phyloP scores from a whole-genome alignment of 2,329 filamentous ascomycete genomes.

The Fusarium sublunatum region DNA sequence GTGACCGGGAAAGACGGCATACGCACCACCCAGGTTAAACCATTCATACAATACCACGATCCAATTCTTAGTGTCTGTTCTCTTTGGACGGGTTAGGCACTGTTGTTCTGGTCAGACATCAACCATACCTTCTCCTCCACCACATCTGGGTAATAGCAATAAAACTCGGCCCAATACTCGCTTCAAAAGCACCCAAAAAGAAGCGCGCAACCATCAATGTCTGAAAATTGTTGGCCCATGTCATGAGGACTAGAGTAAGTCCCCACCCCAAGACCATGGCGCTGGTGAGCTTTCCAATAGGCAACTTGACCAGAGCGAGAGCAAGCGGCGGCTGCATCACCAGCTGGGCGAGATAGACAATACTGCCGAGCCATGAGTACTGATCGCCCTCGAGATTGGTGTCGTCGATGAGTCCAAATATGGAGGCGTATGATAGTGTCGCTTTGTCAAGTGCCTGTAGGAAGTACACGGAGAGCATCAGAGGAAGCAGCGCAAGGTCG shows the following conservation, averaged over 20 bases:
- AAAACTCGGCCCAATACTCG: constrained; percentile 60
- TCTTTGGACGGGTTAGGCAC: constrained; percentile 36
- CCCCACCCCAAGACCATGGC: constrained; percentile 68
- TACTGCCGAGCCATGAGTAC: constrained; percentile 70
- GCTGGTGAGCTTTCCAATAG: constrained; percentile 70
- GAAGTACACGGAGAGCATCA: constrained; percentile 70
- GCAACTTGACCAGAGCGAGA: constrained; percentile 68
- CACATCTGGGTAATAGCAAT: constrained; percentile 70
- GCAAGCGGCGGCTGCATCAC: constrained; percentile 68
- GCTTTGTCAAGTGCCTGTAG: constrained; percentile 73
- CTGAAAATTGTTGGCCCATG: constrained; percentile 61
- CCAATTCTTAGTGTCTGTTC: constrained; percentile 69
- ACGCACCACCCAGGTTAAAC: constrained; percentile 64
- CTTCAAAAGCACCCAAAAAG: constrained; percentile 69
- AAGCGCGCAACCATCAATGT: constrained; percentile 64
- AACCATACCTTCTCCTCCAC: constrained; percentile 62
- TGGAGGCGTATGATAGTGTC: constrained; percentile 69
- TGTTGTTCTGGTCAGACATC: neutral
- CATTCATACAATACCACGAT: constrained; percentile 71
- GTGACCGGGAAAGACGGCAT: neutral
- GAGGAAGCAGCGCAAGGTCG: constrained; percentile 55
- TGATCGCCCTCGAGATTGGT: constrained; percentile 66
- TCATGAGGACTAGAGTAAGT: constrained; percentile 61
- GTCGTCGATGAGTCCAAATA: constrained; percentile 71
- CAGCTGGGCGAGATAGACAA: constrained; percentile 70